Evolutionary conservation across 1,139 yeast species (phyloP), one percentile per base, ranked within the genome.

Genomic region (Ogataea hybrid): DNA sequence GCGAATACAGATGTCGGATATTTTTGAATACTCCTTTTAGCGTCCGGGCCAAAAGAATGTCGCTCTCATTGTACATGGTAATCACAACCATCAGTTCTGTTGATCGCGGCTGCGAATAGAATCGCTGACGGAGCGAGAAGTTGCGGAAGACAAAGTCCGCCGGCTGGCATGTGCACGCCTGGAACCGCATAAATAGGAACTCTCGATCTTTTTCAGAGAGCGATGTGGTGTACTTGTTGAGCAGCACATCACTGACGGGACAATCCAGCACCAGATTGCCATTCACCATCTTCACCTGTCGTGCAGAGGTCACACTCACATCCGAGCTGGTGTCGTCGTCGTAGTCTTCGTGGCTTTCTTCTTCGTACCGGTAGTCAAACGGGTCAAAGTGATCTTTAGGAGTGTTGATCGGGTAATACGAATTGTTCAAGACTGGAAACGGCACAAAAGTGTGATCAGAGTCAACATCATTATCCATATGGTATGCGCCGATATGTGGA

Each of bases 161-260:
- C 0, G 95, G 92, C 41, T 87, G 88, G 58, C 89, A 81, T 2
- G 95, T 85, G 35, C 84, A 86, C 0, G 90, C 95, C 25, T 87
- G 80, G 64, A 85, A 85, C 50, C 95, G 69, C 84, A 85, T 77
- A 50, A 79, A 81, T 8, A 84, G 68, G 70, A 84, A 84, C 63
- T 85, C 95, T 44, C 88, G 70, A 37, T 71, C 79, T 33, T 56
- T 57, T 30, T 73, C 78, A 10, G 71, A 68, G 48, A 75, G 67
- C 40, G 72, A 72, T 57, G 71, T 66, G 47, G 75, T 68, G 56
- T 77, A 79, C 39, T 79, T 79, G 40, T 70, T 71, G 31, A 81
- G 64, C 34, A 84, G 69, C 30, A 79, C 70, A 40, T 72, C 68
- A 2, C 89, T 82, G 4, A 82, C 86, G 2, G 92, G 94, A 52